Conservation (phyloP, 805 yeast species). For the Candida boidinii region DNA sequence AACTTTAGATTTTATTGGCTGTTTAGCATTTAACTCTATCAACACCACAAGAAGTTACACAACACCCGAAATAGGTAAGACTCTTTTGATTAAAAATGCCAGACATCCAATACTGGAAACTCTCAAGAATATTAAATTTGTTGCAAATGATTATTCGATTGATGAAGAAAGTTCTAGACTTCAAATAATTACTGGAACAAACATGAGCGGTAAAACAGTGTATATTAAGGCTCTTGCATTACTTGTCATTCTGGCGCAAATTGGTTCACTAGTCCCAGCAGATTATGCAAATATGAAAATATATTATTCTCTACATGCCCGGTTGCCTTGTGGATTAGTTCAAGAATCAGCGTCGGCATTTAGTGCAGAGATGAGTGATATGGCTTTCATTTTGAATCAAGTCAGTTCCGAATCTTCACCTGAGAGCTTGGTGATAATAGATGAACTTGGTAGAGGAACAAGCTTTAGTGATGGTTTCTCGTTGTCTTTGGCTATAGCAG, state of each 20-base stretch:
- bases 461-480: conserved; percentile 45
- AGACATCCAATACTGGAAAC: conserved; percentile 36
- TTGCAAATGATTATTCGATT: conserved; percentile 32
- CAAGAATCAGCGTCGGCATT: conserved; percentile 33
- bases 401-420: conserved; percentile 14
- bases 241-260: conserved; percentile 43
- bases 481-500: conserved; percentile 36
- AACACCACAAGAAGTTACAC: conserved; percentile 13
- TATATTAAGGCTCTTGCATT: conserved; percentile 45
- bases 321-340: conserved; percentile 27
- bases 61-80: conserved; percentile 30
- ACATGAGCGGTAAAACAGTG: conserved; percentile 58
- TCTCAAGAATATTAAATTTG: conserved; percentile 9
- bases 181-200: conserved; percentile 49
- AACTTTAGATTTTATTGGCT: conserved; percentile 28
- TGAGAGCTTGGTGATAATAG: conserved; percentile 42
- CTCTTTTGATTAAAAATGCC: conserved; percentile 21
- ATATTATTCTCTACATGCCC: conserved; percentile 27
- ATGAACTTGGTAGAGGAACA: conserved; percentile 50
- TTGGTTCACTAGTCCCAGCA: conserved; percentile 46
- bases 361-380: conserved; percentile 38
- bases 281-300: conserved; percentile 32
- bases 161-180: conserved; percentile 28
- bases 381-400: conserved; percentile 33
- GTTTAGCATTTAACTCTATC: conserved; percentile 19